Evolutionary conservation across 352 stramenopile species (phyloP), one percentile per base, ranked within the genome.

Genomic region (Pythium aquatile): DNA sequence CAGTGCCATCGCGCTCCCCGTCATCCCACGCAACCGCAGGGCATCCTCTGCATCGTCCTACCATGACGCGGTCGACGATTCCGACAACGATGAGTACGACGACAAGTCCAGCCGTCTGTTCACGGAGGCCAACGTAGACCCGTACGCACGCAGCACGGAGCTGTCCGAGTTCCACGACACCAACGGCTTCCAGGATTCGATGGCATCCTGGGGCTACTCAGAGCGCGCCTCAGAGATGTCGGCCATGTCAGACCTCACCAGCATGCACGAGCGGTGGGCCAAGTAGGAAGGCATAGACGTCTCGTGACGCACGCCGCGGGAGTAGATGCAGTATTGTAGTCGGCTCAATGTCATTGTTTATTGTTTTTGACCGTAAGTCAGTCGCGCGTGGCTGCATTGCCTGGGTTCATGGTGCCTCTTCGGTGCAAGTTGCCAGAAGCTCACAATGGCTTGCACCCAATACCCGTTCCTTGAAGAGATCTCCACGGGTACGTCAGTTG

Each of bases 11-110:
- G 29, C 46, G 17, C 14, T 63, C 33, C 57, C 57, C 10, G 13
- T 46, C 8, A 24, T 29, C 5, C n/a, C 44, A 17, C 57, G 58
- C 14, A 33, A 16, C 7, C 51, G 42, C 4, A 52, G 60, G 2
- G 30, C 40, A 30, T 66, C 60, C 13, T 66, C 60, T 32, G 51
- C 42, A 17, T 61, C 60, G 40, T 66, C 60, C 13, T 65, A 65
- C 49, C 39, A 28, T 40, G 60, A 60, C 42, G 60, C 49, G 7
- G 40, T 66, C 8, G 20, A 32, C 24, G 47, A 54, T n/a, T 66
- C 51, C 28, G 59, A 66, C 59, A 16, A 60, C 1, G 58, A 64
- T 13, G 40, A 54, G 7, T 44, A 49, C 20, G n/a, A 35, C 32
- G 20, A 46, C 29, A 48, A 49, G 16, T 51, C 59, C 6, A 39